Evolutionary conservation across 202 grass and related monocot genomes (phyloP).

Genomic region (Carex arenaria): DNA sequence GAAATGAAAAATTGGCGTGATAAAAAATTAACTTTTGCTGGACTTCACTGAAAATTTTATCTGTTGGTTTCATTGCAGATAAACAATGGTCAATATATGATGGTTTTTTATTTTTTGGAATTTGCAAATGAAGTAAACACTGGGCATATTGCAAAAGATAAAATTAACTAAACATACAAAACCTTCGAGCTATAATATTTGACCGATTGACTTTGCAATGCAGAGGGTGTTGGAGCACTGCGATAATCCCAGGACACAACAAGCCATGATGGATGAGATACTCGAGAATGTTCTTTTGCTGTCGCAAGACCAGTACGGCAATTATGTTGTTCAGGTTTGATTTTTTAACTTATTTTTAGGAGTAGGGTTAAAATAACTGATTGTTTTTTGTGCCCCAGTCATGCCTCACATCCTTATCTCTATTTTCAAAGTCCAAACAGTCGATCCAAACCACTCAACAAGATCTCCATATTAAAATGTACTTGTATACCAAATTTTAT

Average conservation of each 20-base stretch:
- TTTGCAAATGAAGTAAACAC: not conserved
- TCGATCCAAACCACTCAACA: no score
- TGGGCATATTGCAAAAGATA: not conserved
- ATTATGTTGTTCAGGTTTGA: constrained; percentile 93
- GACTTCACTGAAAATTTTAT: not conserved
- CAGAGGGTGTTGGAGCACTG: constrained; percentile 98
- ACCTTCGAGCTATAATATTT: not conserved
- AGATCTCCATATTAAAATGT: no score
- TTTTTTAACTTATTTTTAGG: not conserved
- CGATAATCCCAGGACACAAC: constrained; percentile 74
- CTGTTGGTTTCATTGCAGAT: not conserved
- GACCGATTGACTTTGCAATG: not conserved
- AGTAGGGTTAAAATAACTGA: no score
- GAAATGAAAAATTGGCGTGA: not conserved
- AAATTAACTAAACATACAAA: not conserved
- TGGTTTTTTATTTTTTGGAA: not conserved
- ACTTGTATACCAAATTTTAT: no score
- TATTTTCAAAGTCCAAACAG: no score
- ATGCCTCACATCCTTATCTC: no score
- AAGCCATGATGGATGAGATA: constrained; percentile 97
- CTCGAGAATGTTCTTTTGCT: constrained; percentile 71
- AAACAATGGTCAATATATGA: not conserved
- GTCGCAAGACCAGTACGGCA: constrained; percentile 95
- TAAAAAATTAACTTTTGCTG: not conserved
- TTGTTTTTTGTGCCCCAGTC: no score